phyloP scores from a whole-genome alignment of 83 land plant species.

The Isoetes engelmannii region DNA sequence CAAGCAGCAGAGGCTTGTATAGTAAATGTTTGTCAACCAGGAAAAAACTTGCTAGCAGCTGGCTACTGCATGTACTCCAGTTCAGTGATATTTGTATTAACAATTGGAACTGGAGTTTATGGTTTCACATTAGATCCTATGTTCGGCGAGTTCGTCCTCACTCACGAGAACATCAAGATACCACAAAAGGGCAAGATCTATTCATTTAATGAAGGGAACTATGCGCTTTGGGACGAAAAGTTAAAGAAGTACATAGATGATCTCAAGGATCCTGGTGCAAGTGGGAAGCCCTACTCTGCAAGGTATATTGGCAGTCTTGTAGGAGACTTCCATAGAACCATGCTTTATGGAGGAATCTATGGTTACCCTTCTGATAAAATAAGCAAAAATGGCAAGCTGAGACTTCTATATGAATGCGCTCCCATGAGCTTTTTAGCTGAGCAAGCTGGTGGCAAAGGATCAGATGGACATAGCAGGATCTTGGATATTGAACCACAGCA shows the following conservation, averaged over 20 bases:
- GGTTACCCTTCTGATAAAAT: slow-evolving; percentile 52
- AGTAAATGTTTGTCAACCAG: slow-evolving; percentile 89
- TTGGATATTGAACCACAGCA: slow-evolving; percentile 66
- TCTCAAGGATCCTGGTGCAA: slow-evolving; percentile 69
- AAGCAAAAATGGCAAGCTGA: slow-evolving; percentile 57
- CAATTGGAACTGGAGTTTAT: slow-evolving; percentile 72
- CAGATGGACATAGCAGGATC: slow-evolving; percentile 62
- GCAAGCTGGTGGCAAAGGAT: slow-evolving; percentile 83
- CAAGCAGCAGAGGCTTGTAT: slow-evolving; percentile 52
- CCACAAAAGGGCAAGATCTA: slow-evolving; percentile 78
- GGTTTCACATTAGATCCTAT: slow-evolving; percentile 87
- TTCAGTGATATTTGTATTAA: slow-evolving; percentile 70
- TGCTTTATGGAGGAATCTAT: slow-evolving; percentile 54
- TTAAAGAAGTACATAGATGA: slow-evolving; percentile 73
- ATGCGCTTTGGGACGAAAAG: slow-evolving; percentile 89
- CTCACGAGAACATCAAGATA: slow-evolving; percentile 67
- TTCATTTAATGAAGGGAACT: slow-evolving; percentile 92
- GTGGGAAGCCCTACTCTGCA: slow-evolving; percentile 84
- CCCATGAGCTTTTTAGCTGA: slow-evolving; percentile 94
- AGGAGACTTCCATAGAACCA: slow-evolving; percentile 70
- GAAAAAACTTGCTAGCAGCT: slow-evolving; percentile 75
- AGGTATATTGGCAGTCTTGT: slow-evolving; percentile 91
- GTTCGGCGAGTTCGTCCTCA: slow-evolving; percentile 88
- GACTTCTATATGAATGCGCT: slow-evolving; percentile 93
- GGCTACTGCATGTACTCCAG: slow-evolving; percentile 98